Evolutionary conservation across 176 grass and related monocot species (phyloP).

Genomic region (Oryza nivara): DNA sequence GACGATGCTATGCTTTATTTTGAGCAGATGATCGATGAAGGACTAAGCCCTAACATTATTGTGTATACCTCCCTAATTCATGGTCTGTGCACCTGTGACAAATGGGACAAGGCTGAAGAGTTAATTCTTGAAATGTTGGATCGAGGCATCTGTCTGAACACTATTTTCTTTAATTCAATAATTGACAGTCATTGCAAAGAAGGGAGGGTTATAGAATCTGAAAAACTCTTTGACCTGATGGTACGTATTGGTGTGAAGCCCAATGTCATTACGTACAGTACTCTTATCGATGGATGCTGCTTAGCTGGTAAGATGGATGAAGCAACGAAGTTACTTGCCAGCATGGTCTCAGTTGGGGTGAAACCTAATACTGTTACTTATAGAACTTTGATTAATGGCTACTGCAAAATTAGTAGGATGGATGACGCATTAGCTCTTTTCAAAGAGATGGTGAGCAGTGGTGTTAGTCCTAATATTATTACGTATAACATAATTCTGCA

Average conservation of each 20-base stretch:
- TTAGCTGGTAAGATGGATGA: background rate
- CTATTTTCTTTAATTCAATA: background rate
- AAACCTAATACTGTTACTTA: background rate
- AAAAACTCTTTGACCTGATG: background rate
- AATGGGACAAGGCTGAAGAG: constrained; percentile 20
- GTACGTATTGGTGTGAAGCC: background rate
- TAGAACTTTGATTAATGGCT: background rate
- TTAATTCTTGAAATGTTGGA: constrained; percentile 44
- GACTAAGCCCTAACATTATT: background rate
- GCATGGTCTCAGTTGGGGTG: background rate
- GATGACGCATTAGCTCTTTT: background rate
- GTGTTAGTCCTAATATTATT: background rate
- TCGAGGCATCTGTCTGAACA: constrained; percentile 11
- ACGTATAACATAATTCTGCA: background rate
- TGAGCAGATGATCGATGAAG: constrained; percentile 15
- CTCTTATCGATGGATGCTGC: background rate
- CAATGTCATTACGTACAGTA: background rate
- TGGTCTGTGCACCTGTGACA: background rate
- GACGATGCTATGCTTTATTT: constrained; percentile 25
- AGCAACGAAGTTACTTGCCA: background rate
- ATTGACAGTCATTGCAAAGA: background rate
- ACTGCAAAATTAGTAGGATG: background rate
- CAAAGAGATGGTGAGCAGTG: background rate
- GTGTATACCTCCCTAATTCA: constrained; percentile 7
- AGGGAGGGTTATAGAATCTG: background rate